Conservation (phyloP, 106 monocot genomes). For the Narthecium ossifragum region DNA sequence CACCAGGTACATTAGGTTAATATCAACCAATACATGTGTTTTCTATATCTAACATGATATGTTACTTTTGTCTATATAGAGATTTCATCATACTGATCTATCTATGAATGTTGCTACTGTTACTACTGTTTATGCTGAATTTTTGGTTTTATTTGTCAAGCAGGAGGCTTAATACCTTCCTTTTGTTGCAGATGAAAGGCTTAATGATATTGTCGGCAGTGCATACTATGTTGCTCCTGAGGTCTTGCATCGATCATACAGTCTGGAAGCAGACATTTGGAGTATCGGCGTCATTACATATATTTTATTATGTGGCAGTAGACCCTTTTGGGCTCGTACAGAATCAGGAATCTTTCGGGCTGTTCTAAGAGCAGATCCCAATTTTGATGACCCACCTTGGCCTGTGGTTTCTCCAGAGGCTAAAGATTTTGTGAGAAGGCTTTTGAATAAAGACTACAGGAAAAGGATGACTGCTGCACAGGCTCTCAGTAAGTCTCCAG, state of each 20-base stretch:
- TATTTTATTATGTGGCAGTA: conserved; percentile 19
- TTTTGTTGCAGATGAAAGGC: conserved; percentile 15
- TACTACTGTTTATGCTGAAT: no score
- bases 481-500: conserved; percentile 13
- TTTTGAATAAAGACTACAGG: conserved; percentile 21
- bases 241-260: conserved; percentile 19
- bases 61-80: no score
- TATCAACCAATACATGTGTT: no score
- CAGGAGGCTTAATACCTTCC: no score
- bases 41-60: no score
- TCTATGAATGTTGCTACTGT: no score
- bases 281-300: conserved; percentile 21
- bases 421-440: conserved; percentile 18
- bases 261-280: conserved; percentile 24
- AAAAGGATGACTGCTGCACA: conserved; percentile 24
- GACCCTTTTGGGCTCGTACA: conserved; percentile 22
- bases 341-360: conserved; percentile 22
- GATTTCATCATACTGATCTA: no score
- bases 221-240: conserved; percentile 25
- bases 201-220: conserved; percentile 22
- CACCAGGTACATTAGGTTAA: no score
- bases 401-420: conserved; percentile 18
- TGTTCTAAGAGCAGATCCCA: conserved; percentile 18
- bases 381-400: conserved; percentile 21
- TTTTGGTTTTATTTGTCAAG: no score